Conservation (phyloP, 805 yeast species). For the Saccharomycopsis microspora region DNA sequence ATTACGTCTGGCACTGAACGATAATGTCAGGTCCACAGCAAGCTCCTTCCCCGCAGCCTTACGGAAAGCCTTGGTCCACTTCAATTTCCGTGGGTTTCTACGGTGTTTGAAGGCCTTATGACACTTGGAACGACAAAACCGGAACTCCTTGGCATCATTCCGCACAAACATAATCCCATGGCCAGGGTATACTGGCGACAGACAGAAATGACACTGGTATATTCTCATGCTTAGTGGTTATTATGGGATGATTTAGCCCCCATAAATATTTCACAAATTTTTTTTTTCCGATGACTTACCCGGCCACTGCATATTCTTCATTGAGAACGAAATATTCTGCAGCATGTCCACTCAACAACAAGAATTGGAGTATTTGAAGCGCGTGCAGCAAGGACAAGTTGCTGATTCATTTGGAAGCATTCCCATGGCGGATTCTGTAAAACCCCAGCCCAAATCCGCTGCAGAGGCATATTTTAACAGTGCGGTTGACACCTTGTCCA, state of each 20-base stretch:
- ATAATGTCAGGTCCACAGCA: conserved; percentile 92
- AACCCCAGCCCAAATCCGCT: conserved; percentile 24
- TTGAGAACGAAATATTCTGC: neutral
- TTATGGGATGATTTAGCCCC: neutral
- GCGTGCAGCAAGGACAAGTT: conserved; percentile 3
- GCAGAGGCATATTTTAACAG: conserved; percentile 58
- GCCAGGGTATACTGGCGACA: conserved; percentile 89
- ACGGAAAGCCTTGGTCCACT: conserved; percentile 98
- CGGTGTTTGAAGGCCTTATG: conserved; percentile 96
- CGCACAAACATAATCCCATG: conserved; percentile 97
- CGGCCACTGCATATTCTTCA: too few species aligned
- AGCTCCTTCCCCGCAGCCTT: conserved; percentile 98
- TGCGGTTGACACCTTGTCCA: conserved; percentile 46
- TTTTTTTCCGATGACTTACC: neutral
- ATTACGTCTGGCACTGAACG: conserved; percentile 95
- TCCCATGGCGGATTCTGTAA: conserved; percentile 1
- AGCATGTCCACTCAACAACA: conserved; percentile 8
- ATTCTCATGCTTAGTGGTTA: conserved; percentile 55
- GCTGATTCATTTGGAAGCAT: neutral
- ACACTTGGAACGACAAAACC: conserved; percentile 96
- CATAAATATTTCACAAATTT: neutral
- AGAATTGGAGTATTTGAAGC: conserved; percentile 11
- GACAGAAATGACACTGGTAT: conserved; percentile 90
- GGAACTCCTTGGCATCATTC: conserved; percentile 94
- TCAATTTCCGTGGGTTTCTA: conserved; percentile 95